Conservation (phyloP, 2,329 filamentous ascomycete genomes). For the Phyllosticta paracitricarpa region DNA sequence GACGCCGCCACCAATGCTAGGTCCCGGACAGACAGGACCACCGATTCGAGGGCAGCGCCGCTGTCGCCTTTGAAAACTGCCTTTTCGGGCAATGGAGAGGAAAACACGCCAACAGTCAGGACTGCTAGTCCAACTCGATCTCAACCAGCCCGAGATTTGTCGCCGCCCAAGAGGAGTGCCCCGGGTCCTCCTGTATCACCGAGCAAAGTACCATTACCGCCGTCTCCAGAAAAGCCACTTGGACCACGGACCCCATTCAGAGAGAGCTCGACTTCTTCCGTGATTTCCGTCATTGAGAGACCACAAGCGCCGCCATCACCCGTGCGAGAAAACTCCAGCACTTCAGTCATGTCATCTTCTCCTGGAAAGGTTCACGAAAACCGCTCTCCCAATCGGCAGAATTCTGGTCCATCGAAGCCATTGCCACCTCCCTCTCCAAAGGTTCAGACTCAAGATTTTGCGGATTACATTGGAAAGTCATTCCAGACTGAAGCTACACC, state of each 20-base stretch:
- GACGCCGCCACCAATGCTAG: constrained; percentile 73
- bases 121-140: constrained; percentile 19
- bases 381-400: constrained; percentile 15
- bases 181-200: constrained; percentile 28
- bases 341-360: constrained; percentile 30
- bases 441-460: not conserved
- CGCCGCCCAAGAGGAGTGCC: constrained; percentile 31
- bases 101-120: constrained; percentile 24
- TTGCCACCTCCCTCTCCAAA: not conserved
- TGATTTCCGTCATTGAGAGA: not conserved
- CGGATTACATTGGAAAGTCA: constrained; percentile 3
- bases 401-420: constrained; percentile 1
- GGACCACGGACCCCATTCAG: constrained; percentile 20
- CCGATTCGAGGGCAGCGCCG: constrained; percentile 5
- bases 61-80: constrained; percentile 22
- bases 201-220: constrained; percentile 35
- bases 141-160: constrained; percentile 22
- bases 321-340: constrained; percentile 28
- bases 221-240: constrained; percentile 35
- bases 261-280: not conserved
- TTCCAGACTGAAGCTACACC: not conserved
- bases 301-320: not conserved
- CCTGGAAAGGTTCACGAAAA: constrained; percentile 33
- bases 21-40: constrained; percentile 21
- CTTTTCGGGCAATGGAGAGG: constrained; percentile 20